A percentile compares a stretch with the other conserved stretches of the same genome.
Conservation (phyloP, 257 asterid genomes). For the Plantago elongata region DNA sequence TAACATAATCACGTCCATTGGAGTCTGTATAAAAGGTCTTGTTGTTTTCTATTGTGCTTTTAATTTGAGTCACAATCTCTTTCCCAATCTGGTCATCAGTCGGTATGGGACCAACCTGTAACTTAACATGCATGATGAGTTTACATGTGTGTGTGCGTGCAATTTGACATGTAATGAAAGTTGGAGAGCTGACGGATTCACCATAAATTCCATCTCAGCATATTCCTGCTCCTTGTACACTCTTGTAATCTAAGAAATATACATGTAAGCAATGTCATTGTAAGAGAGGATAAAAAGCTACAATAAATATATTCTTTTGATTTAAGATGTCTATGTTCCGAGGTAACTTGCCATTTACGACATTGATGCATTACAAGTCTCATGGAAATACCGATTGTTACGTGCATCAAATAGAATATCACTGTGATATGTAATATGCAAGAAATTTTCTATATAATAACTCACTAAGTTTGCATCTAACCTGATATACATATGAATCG, state of each 20-base stretch:
- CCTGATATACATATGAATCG: conserved; percentile 88
- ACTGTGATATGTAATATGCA: too few species aligned
- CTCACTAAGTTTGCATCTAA: conserved; percentile 12
- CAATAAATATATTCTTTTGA: too few species aligned
- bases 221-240: conserved; percentile 89
- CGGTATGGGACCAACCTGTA: conserved; percentile 94
- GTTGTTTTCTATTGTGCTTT: conserved; percentile 54
- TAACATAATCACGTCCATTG: conserved; percentile 85
- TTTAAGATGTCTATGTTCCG: too few species aligned
- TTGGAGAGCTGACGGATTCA: conserved; percentile 24
- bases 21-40: conserved; percentile 84
- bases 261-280: conserved; percentile 12
- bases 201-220: conserved; percentile 78
- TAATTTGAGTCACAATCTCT: conserved; percentile 74
- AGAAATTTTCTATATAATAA: conserved; percentile 3
- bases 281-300: not conserved
- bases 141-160: conserved; percentile 1
- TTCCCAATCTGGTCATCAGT: conserved; percentile 71
- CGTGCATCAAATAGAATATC: not conserved
- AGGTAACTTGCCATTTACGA: conserved; percentile 5
- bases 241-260: conserved; percentile 59
- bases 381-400: not conserved
- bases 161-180: conserved; percentile 3
- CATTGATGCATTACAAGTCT: not conserved
- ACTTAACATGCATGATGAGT: conserved; percentile 18